Conservation (phyloP, 176 grass and related monocot genomes). For the Avena sativa region DNA sequence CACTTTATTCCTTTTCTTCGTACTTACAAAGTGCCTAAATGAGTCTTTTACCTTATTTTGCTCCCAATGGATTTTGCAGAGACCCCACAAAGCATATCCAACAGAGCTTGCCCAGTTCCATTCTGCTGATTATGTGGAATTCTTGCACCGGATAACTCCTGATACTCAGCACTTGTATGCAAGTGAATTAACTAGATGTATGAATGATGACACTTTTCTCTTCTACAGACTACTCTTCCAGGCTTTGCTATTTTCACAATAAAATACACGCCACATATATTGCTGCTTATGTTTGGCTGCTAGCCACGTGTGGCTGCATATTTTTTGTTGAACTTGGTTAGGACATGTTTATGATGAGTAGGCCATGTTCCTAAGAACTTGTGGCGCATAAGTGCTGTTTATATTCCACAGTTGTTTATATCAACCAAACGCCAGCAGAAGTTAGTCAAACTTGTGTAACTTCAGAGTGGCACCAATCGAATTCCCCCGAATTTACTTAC, state of each 20-base stretch:
- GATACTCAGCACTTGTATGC: conserved; percentile 71
- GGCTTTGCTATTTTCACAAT: conserved; percentile 28
- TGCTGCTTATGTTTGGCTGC: conserved; percentile 23
- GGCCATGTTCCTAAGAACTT: not conserved
- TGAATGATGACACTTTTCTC: conserved; percentile 48
- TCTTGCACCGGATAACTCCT: conserved; percentile 97
- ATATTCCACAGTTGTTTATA: conserved; percentile 19
- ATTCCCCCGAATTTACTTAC: not conserved
- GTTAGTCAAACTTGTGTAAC: conserved; percentile 8
- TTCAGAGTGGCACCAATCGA: not conserved
- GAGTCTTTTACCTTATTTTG: conserved; percentile 28
- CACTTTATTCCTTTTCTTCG: conserved; percentile 32
- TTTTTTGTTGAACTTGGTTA: not conserved
- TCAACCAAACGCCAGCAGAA: not conserved
- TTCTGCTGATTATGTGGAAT: conserved; percentile 98
- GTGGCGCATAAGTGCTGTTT: not conserved
- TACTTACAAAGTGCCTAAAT: conserved; percentile 10
- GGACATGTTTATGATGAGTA: not conserved
- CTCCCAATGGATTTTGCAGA: conserved; percentile 58
- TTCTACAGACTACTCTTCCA: conserved; percentile 33
- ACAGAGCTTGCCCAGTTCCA: conserved; percentile 97
- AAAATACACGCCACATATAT: not conserved
- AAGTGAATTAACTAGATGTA: conserved; percentile 94
- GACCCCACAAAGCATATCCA: conserved; percentile 98
- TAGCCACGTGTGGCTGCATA: not conserved